Percentiles rank a stretch among this genome's conserved stretches.
Conservation (phyloP, 2,329 filamentous ascomycete species). For the Exophiala bonariae region DNA sequence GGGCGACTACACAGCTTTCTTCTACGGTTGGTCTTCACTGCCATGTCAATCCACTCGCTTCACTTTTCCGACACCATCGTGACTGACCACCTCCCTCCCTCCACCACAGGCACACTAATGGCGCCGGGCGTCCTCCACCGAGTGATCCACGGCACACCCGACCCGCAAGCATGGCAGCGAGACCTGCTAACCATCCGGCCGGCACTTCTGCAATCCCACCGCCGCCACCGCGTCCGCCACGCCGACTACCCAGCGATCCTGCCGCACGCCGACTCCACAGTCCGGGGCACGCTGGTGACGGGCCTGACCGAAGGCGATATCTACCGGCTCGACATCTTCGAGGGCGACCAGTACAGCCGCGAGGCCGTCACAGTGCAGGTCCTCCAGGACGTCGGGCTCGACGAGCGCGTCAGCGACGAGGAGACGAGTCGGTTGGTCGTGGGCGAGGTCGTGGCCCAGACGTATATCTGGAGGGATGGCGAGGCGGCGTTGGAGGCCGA, state of each 20-base stretch:
- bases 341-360: conserved; percentile 72
- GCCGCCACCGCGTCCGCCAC: conserved; percentile 65
- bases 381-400: conserved; percentile 32
- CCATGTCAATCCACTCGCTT: no score
- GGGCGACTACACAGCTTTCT: conserved; percentile 59
- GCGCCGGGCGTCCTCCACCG: conserved; percentile 82
- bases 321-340: conserved; percentile 74
- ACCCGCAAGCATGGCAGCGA: conserved; percentile 51
- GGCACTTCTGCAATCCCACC: conserved; percentile 72
- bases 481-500: conserved; percentile 60
- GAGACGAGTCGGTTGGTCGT: no score
- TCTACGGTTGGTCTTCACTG: conserved; percentile 53
- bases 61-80: no score
- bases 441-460: conserved; percentile 52
- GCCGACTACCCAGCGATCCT: conserved; percentile 83
- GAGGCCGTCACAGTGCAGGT: conserved; percentile 47
- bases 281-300: conserved; percentile 74
- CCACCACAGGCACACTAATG: conserved; percentile 64
- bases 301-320: conserved; percentile 79
- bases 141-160: conserved; percentile 69
- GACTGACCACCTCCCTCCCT: conserved; percentile 3
- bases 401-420: conserved; percentile 21
- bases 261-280: conserved; percentile 44
- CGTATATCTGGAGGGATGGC: conserved; percentile 63
- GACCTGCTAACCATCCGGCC: conserved; percentile 65